A percentile compares a stretch with the other conserved stretches of the same genome.
phyloP scores from a whole-genome alignment of 345 rosid genomes.

The Eucalyptus regnans region DNA sequence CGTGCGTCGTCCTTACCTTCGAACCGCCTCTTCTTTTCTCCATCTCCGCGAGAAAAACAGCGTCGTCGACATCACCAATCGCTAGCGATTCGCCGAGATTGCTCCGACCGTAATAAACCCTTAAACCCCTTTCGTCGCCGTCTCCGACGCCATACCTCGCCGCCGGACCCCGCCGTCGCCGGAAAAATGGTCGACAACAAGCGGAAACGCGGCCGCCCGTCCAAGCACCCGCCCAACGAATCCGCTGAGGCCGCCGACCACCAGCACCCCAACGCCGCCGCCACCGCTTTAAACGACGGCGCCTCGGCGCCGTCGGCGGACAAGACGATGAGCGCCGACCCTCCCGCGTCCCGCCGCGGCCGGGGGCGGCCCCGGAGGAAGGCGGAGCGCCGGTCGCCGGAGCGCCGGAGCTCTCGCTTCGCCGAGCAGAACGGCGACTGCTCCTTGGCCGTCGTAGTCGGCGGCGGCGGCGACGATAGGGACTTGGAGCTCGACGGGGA shows the following conservation, averaged over 20 bases:
- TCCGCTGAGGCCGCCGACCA: constrained; percentile 15
- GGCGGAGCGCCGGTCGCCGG: constrained; percentile 10
- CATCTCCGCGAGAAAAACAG: not conserved
- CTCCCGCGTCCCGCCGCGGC: constrained; percentile 26
- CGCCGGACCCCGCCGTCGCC: not conserved
- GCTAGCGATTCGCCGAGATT: not conserved
- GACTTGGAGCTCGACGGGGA: not conserved
- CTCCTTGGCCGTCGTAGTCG: constrained; percentile 2
- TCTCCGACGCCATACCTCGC: not conserved
- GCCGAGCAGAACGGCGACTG: constrained; percentile 26
- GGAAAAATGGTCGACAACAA: constrained; percentile 5
- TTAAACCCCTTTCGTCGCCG: not conserved
- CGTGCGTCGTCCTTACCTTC: not conserved
- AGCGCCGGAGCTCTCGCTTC: constrained; percentile 18
- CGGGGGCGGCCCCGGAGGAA: constrained; percentile 46
- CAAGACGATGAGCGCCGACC: constrained; percentile 10
- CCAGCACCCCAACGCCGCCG: not conserved
- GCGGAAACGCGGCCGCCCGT: constrained; percentile 32
- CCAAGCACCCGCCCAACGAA: constrained; percentile 11
- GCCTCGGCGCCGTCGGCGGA: constrained; percentile 29
- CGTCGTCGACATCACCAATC: not conserved
- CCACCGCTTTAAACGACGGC: constrained; percentile 12
- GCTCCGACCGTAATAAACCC: not conserved
- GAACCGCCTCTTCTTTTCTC: not conserved
- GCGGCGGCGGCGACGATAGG: not conserved